Evolutionary conservation across 306 rosid genomes (phyloP).

Genomic region (Mimosa pudica): DNA sequence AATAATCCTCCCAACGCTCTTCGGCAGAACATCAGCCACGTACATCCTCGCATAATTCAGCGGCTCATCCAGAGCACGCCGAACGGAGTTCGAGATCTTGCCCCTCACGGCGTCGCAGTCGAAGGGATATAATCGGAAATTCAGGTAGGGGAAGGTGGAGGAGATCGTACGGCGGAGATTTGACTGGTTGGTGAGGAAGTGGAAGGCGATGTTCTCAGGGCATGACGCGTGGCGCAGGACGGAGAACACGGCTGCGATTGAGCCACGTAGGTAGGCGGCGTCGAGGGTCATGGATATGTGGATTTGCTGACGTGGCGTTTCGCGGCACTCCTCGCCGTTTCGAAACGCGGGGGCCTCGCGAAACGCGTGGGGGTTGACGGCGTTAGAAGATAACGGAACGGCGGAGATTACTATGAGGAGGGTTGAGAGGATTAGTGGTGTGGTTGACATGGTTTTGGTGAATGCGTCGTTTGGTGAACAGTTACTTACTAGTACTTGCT

Average conservation of each 20-base stretch:
- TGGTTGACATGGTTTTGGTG: constrained; percentile 45
- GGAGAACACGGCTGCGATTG: constrained; percentile 82
- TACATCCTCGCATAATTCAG: constrained; percentile 91
- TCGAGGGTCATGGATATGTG: constrained; percentile 93
- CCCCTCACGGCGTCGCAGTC: constrained; percentile 69
- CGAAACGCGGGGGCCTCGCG: constrained; percentile 92
- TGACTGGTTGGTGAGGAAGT: constrained; percentile 58
- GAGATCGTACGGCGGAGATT: constrained; percentile 68
- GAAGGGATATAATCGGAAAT: constrained; percentile 70
- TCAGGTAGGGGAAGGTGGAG: constrained; percentile 72
- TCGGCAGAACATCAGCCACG: constrained; percentile 70
- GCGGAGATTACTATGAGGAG: constrained; percentile 21
- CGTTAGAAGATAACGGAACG: constrained; percentile 13
- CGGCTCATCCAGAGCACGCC: constrained; percentile 89
- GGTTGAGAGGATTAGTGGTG: constrained; percentile 11
- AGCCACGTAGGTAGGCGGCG: constrained; percentile 84
- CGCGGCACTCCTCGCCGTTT: constrained; percentile 67
- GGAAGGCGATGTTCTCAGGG: constrained; percentile 82
- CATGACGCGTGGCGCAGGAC: constrained; percentile 80
- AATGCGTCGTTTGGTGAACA: neutral
- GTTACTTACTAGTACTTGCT: neutral
- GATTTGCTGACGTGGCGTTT: constrained; percentile 48
- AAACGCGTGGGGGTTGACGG: constrained; percentile 48
- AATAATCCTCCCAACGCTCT: constrained; percentile 67
- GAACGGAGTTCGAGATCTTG: constrained; percentile 78